Percentiles rank a stretch among this genome's conserved stretches.
Conservation (phyloP, 345 rosid species). For the Melaleuca alternifolia region DNA sequence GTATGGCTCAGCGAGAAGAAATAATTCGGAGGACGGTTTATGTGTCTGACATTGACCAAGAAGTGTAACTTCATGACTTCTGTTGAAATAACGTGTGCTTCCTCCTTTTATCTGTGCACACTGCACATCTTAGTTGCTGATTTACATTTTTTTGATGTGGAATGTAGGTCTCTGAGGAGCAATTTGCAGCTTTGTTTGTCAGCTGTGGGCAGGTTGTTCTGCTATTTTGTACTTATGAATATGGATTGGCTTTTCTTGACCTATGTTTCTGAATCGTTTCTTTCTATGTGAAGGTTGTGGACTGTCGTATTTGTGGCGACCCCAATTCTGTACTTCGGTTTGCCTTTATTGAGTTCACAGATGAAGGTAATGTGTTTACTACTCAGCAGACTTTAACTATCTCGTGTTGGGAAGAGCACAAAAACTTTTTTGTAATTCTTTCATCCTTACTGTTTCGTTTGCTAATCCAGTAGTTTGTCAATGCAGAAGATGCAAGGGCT, state of each 20-base stretch:
- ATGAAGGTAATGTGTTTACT: conserved; percentile 46
- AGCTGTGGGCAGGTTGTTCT: conserved; percentile 68
- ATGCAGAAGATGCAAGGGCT: conserved; percentile 65
- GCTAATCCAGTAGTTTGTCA: conserved; percentile 8
- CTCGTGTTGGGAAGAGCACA: neutral
- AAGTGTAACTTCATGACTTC: conserved; percentile 29
- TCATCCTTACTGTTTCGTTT: neutral
- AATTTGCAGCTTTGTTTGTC: conserved; percentile 83
- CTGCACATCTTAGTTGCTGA: neutral
- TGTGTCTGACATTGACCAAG: conserved; percentile 91
- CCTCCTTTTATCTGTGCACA: neutral
- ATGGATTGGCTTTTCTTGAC: neutral
- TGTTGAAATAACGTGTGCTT: neutral
- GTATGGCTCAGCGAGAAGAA: conserved; percentile 87
- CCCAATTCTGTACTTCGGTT: conserved; percentile 91
- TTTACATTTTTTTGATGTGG: neutral
- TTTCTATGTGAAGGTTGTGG: conserved; percentile 55
- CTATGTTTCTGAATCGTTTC: neutral
- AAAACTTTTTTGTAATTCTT: neutral
- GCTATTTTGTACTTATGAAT: neutral
- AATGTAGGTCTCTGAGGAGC: conserved; percentile 86
- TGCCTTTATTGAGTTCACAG: conserved; percentile 90
- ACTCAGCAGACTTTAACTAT: neutral
- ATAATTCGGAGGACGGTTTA: conserved; percentile 79
- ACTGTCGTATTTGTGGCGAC: conserved; percentile 95